Conservation (phyloP, 2,329 filamentous ascomycete species). For the Onygenales sp. region DNA sequence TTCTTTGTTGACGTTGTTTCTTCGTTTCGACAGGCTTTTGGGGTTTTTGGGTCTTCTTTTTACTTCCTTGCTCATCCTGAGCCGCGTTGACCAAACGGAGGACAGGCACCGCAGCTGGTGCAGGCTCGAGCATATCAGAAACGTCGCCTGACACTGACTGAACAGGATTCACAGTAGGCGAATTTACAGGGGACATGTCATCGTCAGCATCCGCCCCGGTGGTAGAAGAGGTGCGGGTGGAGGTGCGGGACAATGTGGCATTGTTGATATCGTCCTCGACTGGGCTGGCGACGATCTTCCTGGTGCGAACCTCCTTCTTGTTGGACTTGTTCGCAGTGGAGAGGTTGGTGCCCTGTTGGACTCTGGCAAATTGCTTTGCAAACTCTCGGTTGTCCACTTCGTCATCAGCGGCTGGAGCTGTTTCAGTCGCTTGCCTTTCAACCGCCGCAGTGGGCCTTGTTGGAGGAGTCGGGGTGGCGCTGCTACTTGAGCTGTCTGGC, state of each 20-base stretch:
- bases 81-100: conserved; percentile 65
- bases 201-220: conserved; percentile 70
- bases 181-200: conserved; percentile 61
- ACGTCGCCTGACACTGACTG: conserved; percentile 52
- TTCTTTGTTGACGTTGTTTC: conserved; percentile 89
- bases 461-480: conserved; percentile 15
- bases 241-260: conserved; percentile 26
- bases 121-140: conserved; percentile 80
- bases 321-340: conserved; percentile 34
- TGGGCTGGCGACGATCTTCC: not conserved
- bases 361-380: conserved; percentile 60
- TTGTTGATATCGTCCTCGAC: not conserved
- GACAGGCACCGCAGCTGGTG: conserved; percentile 56
- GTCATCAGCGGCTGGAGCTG: conserved; percentile 38
- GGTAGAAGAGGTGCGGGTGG: conserved; percentile 58
- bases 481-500: conserved; percentile 16
- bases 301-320: conserved; percentile 58
- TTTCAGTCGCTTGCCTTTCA: conserved; percentile 15
- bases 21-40: conserved; percentile 69
- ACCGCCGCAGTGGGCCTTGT: conserved; percentile 18
- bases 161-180: conserved; percentile 47
- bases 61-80: conserved; percentile 45
- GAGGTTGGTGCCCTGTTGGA: conserved; percentile 60
- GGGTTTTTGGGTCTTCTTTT: conserved; percentile 53
- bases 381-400: conserved; percentile 65